Evolutionary conservation across 306 rosid species (phyloP).

Genomic region (Astragalus membranaceus): DNA sequence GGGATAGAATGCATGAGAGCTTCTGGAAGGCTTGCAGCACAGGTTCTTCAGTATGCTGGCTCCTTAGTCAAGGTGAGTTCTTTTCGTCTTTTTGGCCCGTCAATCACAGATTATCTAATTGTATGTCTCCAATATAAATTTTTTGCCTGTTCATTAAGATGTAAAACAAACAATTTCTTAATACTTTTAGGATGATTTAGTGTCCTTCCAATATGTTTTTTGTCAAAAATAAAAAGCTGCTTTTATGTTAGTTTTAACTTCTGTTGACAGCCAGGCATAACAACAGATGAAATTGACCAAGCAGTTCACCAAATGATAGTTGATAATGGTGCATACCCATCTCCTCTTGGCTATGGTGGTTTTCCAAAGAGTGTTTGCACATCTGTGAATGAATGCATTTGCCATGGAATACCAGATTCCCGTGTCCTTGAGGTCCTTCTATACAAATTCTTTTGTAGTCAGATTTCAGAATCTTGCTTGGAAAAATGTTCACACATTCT

Average conservation of each 20-base stretch:
- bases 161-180: background rate
- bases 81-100: slow-evolving; percentile 6
- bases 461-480: background rate
- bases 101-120: background rate
- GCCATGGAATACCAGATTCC: slow-evolving; percentile 97
- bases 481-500: background rate
- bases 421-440: slow-evolving; percentile 65
- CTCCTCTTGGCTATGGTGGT: slow-evolving; percentile 92
- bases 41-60: slow-evolving; percentile 92
- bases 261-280: slow-evolving; percentile 94
- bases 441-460: background rate
- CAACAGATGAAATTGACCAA: slow-evolving; percentile 83
- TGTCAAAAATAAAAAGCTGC: background rate
- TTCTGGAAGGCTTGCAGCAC: slow-evolving; percentile 93
- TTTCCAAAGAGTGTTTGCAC: slow-evolving; percentile 99
- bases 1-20: slow-evolving; percentile 91
- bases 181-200: background rate
- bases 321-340: slow-evolving; percentile 92
- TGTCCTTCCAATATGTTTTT: slow-evolving; percentile 8
- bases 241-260: slow-evolving; percentile 34
- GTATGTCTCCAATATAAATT: background rate
- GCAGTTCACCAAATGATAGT: slow-evolving; percentile 95
- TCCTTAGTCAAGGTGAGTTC: slow-evolving; percentile 74
- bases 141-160: background rate
- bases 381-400: slow-evolving; percentile 91